Evolutionary conservation across 2,329 filamentous ascomycete genomes (phyloP).

Genomic region (Xylariaceae sp.): DNA sequence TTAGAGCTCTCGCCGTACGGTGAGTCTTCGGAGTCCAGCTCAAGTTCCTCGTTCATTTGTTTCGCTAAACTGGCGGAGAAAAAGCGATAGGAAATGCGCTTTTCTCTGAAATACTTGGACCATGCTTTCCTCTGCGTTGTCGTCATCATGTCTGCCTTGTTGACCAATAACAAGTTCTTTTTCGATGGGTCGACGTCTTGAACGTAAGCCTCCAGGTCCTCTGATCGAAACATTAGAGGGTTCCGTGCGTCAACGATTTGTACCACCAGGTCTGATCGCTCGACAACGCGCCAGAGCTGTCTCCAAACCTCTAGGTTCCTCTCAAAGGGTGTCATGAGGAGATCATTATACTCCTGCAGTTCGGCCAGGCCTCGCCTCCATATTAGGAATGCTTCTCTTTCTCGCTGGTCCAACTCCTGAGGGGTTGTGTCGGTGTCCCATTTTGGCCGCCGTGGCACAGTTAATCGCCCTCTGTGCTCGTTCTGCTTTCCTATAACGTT

Average conservation of each 20-base stretch:
- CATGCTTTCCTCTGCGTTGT: constrained; percentile 73
- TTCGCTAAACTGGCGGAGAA: constrained; percentile 93
- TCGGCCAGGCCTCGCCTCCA: constrained; percentile 91
- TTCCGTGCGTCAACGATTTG: constrained; percentile 98
- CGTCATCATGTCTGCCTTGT: constrained; percentile 99
- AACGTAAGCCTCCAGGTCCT: constrained; percentile 90
- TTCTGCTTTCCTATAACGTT: constrained; percentile 75
- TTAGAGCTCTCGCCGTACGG: constrained; percentile 30
- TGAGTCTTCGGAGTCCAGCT: constrained; percentile 45
- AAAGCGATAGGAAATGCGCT: constrained; percentile 86
- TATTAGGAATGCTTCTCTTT: constrained; percentile 75
- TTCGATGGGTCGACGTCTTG: constrained; percentile 87
- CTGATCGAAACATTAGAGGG: constrained; percentile 87
- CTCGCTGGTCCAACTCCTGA: constrained; percentile 71
- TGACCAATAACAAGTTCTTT: constrained; percentile 87
- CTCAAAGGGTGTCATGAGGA: constrained; percentile 97
- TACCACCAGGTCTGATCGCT: constrained; percentile 89
- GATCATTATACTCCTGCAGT: constrained; percentile 86
- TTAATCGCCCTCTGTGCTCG: constrained; percentile 72
- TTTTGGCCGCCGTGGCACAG: constrained; percentile 80
- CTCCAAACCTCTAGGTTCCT: constrained; percentile 97
- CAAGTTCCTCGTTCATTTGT: constrained; percentile 73
- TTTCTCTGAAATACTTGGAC: constrained; percentile 79
- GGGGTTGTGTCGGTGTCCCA: constrained; percentile 87
- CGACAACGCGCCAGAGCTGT: constrained; percentile 96